These are phyloP conservation scores for Fusarium lyarnte DNA, from an alignment of 2,329 filamentous ascomycete genomes.

Conservation along the genomic window DNA sequence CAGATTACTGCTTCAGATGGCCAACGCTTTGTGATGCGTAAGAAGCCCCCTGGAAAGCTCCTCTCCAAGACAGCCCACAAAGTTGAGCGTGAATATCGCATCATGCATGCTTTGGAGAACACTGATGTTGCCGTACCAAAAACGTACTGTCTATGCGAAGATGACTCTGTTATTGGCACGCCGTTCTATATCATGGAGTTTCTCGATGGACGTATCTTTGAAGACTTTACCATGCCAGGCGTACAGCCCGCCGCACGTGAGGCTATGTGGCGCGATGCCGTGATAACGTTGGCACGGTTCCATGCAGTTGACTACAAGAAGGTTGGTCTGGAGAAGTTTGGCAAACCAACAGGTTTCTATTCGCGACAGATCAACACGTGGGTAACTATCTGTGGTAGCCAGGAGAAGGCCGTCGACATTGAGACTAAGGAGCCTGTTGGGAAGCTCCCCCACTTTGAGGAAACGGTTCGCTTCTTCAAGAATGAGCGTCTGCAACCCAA, in stretches of 20 bases:
- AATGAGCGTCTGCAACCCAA: slow-evolving; percentile 75
- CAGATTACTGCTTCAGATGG: slow-evolving; percentile 80
- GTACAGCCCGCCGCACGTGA: slow-evolving; percentile 74
- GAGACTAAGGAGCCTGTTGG: slow-evolving; percentile 83
- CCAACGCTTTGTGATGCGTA: slow-evolving; percentile 86
- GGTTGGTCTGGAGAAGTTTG: slow-evolving; percentile 78
- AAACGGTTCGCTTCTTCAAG: slow-evolving; percentile 81
- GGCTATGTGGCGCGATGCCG: slow-evolving; percentile 86
- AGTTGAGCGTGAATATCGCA: slow-evolving; percentile 93
- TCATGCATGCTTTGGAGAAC: slow-evolving; percentile 81
- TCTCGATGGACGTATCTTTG: slow-evolving; percentile 91
- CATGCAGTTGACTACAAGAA: slow-evolving; percentile 76
- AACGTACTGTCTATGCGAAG: slow-evolving; percentile 86
- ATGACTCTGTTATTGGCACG: slow-evolving; percentile 81
- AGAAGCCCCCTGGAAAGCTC: slow-evolving; percentile 96
- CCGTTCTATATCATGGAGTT: slow-evolving; percentile 99
- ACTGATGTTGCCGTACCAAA: slow-evolving; percentile 89
- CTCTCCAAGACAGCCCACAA: slow-evolving; percentile 94
- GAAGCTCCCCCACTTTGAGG: slow-evolving; percentile 82
- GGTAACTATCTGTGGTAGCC: slow-evolving; percentile 77
- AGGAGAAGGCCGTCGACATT: slow-evolving; percentile 78
- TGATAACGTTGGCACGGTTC: slow-evolving; percentile 84
- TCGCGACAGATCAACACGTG: slow-evolving; percentile 87
- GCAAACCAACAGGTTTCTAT: slow-evolving; percentile 81
- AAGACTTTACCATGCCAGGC: slow-evolving; percentile 83